Base-by-base conservation (phyloP, 1,139 yeast species). In the Pichia sp. region DNA sequence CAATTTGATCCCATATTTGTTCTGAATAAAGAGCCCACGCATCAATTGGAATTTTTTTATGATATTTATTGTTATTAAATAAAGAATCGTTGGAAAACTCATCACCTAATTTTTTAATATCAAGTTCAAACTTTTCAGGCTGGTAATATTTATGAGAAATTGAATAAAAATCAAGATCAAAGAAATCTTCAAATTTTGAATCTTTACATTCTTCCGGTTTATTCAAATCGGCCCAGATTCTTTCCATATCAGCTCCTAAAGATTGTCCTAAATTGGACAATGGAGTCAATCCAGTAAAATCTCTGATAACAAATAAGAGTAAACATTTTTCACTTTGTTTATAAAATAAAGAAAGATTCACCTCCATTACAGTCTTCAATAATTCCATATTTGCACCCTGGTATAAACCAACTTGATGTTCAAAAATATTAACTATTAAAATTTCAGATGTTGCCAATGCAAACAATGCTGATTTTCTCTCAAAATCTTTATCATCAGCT, bases 331-430 rank as follows among this genome's bases (percentile, higher is more conserved):
- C 85, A 40, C 64, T 63, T 31, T 61, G 63, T n/a, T 56, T 47
- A 39, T 69, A 84, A 62, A 91, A 91, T 33, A 93, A 67, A 3
- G 94, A 76, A 50, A 91, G 68, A 59, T 93, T 91, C 27, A 91
- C 98, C 59, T 91, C 98, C 65, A 91, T 89, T 4, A 91, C 98
- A 0, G 98, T 91, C 59, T 88, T 89, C 52, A 91, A 70, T 40
- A 91, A 66, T 1, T 94, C 98, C 96, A 91, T 84, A 57, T 91
- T 91, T 21, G 97, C 96, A 37, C 98, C 98, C 60, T 91, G 97
- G 59, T 91, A 91, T 40, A 93, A 70, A 5, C 98, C 98, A 42
- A 91, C 89, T 61, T 91, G 98, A 52, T 87, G 85, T 61, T 91
- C 98, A 97, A 98, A 91, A 60, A 91, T 78, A 62, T 91, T 91